Conservation (phyloP, 768 basidiomycete species). For the Pisolithus marmoratus region DNA sequence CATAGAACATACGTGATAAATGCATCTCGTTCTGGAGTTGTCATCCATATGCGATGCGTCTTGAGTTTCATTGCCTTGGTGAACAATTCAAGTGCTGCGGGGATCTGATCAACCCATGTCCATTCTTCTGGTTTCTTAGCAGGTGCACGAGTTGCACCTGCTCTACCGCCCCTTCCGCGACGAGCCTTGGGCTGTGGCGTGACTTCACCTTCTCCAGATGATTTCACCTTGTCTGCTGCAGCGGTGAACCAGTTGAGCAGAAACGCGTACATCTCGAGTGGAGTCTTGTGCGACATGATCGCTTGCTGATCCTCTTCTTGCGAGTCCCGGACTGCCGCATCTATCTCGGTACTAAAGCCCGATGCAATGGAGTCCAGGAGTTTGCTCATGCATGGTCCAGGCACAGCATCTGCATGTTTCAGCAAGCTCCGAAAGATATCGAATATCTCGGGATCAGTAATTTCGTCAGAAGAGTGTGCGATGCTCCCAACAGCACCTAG, state of each 20-base stretch:
- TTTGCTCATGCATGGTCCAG: slow-evolving; percentile 69
- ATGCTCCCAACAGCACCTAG: slow-evolving; percentile 78
- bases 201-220: slow-evolving; percentile 41
- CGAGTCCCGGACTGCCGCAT: slow-evolving; percentile 62
- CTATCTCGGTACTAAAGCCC: slow-evolving; percentile 66
- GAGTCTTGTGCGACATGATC: slow-evolving; percentile 55
- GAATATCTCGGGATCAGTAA: slow-evolving; percentile 63
- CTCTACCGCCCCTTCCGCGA: slow-evolving; percentile 58
- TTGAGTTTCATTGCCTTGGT: slow-evolving; percentile 61
- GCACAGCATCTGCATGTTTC: slow-evolving; percentile 63
- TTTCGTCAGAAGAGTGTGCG: slow-evolving; percentile 68
- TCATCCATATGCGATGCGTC: slow-evolving; percentile 85
- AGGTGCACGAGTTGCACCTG: slow-evolving; percentile 33
- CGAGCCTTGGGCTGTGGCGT: slow-evolving; percentile 41
- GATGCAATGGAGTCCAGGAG: slow-evolving; percentile 83
- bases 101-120: slow-evolving; percentile 78
- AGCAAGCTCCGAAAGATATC: slow-evolving; percentile 80
- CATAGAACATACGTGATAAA: slow-evolving; percentile 56
- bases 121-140: slow-evolving; percentile 46
- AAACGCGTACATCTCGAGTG: slow-evolving; percentile 91
- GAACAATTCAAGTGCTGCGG: slow-evolving; percentile 61
- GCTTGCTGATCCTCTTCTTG: slow-evolving; percentile 63
- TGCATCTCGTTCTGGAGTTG: slow-evolving; percentile 76
- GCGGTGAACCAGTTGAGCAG: slow-evolving; percentile 87
- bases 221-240: slow-evolving; percentile 73